Base-by-base conservation (phyloP, 2,329 filamentous ascomycete species). In the Boeremia exigua region DNA sequence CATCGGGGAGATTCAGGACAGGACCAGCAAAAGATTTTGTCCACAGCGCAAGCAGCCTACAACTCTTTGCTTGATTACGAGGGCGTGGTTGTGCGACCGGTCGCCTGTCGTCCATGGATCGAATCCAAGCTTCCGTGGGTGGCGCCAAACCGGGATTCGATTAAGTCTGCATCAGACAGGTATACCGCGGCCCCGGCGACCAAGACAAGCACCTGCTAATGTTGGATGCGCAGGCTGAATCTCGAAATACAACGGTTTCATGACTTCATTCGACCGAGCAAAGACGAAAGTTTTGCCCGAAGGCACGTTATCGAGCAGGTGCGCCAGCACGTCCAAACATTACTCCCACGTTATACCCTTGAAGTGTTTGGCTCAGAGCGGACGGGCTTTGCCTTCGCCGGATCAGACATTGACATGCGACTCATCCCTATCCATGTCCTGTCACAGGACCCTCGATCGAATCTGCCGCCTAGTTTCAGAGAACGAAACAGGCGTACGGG, bases 381-480 rank as follows among this genome's bases (percentile, higher is more conserved):
- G 10, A 85, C 80, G 12, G 82, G 83, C 8, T 70, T 86, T 32
- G 79, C 81, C 0, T 66, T 81, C 48, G 77, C 81, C 27, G 75
- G 77, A 36, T 88, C 86, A 6, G 82, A 84, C 67, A 74, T 88
- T 11, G 82, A 87, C 64, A 56, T 81, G 76, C 70, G 78, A 71
- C 46, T 76, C 17, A 75, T 60, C 59, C 43, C 32, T 6, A 34
- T 42, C 14, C 37, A 58, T 25, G 46, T 52, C 25, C 3, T 46
- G 33, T 37, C 36, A 19, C 53, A 59, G 25, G 40, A 54, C n/a
- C 37, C 34, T 27, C 28, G 19, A 14, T 40, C 52, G 4, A 60
- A 56, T n/a, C 19, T 62, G 9, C 65, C 63, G 17, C 70, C 68
- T 23, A 48, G 48, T 9, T 37, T n/a, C 0, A 4, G 43, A 8